Base-by-base conservation (phyloP, 1,284 basidiomycete genomes). In the Termitomyces sp. region DNA sequence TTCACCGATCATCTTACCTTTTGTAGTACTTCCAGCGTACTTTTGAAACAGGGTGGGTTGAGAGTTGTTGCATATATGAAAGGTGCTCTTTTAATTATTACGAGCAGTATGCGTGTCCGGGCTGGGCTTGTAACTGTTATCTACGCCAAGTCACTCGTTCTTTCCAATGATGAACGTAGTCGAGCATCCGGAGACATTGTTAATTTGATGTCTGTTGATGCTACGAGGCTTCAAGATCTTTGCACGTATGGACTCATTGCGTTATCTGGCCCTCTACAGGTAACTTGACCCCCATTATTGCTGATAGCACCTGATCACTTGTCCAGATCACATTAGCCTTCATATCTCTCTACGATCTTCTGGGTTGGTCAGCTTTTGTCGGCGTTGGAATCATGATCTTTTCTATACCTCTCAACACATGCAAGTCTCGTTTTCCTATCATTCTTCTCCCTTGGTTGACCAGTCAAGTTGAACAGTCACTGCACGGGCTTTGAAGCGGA, bases 341-440 rank as follows among this genome's bases (percentile, higher is more conserved):
- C 68, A 70, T 97, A 34, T 94, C 91, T 5, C 78, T 98, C 3
- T 94, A 94, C 68, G 79, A 84, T 59, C 82, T 98, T 19, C 81
- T 98, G 19, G 95, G 94, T 2, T 96, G 92, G 92, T 81, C 91
- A 15, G 88, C 91, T 0, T 94, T 98, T 63, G 88, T 93, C 49
- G 95, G 95, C 10, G 92, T 98, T 3, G 92, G 78, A 0, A 88
- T 98, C 66, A 97, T 98, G 93, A 68, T 94, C 42, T 67, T 92
- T 52, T 88, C 86, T 0, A 74, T 90, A 50, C 94, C 94, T 1
- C 65, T 94, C 58, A 94, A 93, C 63, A 91, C 91, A 0, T 64
- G 76, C 75, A 60, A 50, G 71, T 53, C 30, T 10, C 42, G 12
- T 50, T 17, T 38, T n/a, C 19, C 48, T 31, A 19, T 19, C 17